Conservation (phyloP, 202 grass and related monocot genomes). For the Eragrostis tef region DNA sequence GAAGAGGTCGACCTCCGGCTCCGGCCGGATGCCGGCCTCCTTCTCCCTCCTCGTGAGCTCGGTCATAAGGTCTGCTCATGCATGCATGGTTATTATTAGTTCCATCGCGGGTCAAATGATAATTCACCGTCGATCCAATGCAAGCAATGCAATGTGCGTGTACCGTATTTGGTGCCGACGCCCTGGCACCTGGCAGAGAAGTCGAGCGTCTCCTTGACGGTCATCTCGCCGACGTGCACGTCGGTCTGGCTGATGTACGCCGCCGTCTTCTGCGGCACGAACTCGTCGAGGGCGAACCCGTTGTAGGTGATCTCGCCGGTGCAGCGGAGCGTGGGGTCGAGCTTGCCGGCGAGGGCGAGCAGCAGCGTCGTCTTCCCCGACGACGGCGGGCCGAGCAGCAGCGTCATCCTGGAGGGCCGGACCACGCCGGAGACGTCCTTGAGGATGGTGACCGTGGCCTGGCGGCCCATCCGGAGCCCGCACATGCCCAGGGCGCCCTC, state of each 20-base stretch:
- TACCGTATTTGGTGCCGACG: conserved; percentile 89
- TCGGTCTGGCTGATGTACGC: conserved; percentile 98
- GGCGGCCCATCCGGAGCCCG: conserved; percentile 46
- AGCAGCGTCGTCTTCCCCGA: conserved; percentile 95
- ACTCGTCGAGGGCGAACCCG: conserved; percentile 63
- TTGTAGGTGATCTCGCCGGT: conserved; percentile 83
- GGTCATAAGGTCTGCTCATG: conserved; percentile 73
- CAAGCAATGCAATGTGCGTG: not conserved
- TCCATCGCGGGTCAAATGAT: no score
- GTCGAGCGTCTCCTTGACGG: conserved; percentile 95
- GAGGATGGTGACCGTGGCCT: conserved; percentile 74
- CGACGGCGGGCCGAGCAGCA: conserved; percentile 88
- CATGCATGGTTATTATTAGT: not conserved
- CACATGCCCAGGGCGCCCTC: conserved; percentile 60
- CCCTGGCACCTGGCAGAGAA: conserved; percentile 97
- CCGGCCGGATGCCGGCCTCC: conserved; percentile 76
- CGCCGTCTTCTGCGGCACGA: conserved; percentile 96
- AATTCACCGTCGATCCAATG: not conserved
- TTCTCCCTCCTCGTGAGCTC: conserved; percentile 89
- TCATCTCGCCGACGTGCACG: conserved; percentile 95
- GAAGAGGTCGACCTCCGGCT: conserved; percentile 94
- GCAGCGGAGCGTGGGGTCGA: conserved; percentile 60
- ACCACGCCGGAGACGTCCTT: conserved; percentile 66
- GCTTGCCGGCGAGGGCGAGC: conserved; percentile 85
- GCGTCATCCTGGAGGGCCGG: conserved; percentile 83